These are phyloP conservation scores for Fraxinus albicans DNA, from an alignment of 305 asterid species.

Conservation along the genomic window DNA sequence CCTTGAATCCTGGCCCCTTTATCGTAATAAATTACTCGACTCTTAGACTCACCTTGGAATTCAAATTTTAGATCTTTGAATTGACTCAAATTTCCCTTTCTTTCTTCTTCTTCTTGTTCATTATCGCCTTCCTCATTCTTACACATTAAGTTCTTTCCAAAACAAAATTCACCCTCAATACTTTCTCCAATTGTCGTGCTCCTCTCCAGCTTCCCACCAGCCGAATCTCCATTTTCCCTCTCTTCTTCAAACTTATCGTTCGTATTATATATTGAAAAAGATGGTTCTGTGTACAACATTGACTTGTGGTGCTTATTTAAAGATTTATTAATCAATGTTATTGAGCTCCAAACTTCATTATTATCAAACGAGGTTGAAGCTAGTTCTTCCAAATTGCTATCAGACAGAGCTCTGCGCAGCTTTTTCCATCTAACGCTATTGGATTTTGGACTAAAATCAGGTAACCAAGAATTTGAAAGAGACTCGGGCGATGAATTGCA, in stretches of 20 bases:
- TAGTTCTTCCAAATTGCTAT: slow-evolving; percentile 26
- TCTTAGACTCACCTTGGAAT: slow-evolving; percentile 6
- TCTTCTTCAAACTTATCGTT: slow-evolving; percentile 35
- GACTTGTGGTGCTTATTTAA: slow-evolving; percentile 8
- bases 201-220: slow-evolving; percentile 28
- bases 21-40: slow-evolving; percentile 1
- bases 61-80: slow-evolving; percentile 36
- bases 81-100: slow-evolving; percentile 20
- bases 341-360: slow-evolving; percentile 22
- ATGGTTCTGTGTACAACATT: slow-evolving; percentile 62
- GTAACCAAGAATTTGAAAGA: background rate
- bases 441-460: background rate
- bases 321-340: slow-evolving; percentile 18
- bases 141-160: slow-evolving; percentile 41
- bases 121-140: slow-evolving; percentile 43
- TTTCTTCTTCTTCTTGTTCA: slow-evolving; percentile 30
- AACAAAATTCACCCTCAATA: slow-evolving; percentile 50
- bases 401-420: slow-evolving; percentile 16
- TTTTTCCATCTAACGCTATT: background rate
- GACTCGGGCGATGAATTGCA: slow-evolving; percentile 13
- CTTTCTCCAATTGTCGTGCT: slow-evolving; percentile 34
- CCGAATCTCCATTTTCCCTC: slow-evolving; percentile 24
- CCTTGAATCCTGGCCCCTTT: slow-evolving; percentile 20
- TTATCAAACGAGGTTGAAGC: slow-evolving; percentile 17
- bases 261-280: slow-evolving; percentile 55